A percentile compares a stretch with the other conserved stretches of the same genome.
Conservation (phyloP, 2,329 filamentous ascomycete genomes). For the Aspergillus puulaauensis region DNA sequence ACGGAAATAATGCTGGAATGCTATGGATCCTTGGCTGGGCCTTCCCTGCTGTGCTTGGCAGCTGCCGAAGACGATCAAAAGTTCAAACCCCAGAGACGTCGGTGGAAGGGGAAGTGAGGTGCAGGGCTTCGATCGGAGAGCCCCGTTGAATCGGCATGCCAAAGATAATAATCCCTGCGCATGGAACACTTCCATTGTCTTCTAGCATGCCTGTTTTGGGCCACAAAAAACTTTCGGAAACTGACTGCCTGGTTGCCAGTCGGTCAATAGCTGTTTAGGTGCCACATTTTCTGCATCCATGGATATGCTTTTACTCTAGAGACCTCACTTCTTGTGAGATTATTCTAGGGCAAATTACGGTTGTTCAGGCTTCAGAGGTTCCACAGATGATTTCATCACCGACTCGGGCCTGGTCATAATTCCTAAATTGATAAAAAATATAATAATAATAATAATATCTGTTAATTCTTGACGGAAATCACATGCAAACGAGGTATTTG, state of each 20-base stretch:
- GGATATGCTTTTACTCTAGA: too few species aligned
- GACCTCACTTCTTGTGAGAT: too few species aligned
- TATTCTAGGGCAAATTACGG: neutral
- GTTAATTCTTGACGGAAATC: neutral
- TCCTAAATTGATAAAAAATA: neutral
- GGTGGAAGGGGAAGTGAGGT: neutral
- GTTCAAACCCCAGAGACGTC: neutral
- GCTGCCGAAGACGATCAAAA: neutral
- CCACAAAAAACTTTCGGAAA: neutral
- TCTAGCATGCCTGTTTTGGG: constrained; percentile 5
- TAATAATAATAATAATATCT: neutral
- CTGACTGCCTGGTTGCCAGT: neutral
- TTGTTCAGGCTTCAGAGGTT: neutral
- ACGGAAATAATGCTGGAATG: neutral
- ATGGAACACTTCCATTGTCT: constrained; percentile 5
- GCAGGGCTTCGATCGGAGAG: constrained; percentile 4
- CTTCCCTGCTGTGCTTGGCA: neutral
- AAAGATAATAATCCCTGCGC: constrained; percentile 1
- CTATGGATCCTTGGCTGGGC: neutral
- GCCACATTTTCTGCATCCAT: too few species aligned
- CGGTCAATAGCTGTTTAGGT: neutral
- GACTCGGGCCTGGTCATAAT: neutral
- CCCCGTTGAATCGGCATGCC: neutral
- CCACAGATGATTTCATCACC: neutral
- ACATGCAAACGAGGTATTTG: neutral